A percentile compares a stretch with the other conserved stretches of the same genome.
Conservation (phyloP, 1,284 basidiomycete genomes). For the Puccinia triticina region DNA sequence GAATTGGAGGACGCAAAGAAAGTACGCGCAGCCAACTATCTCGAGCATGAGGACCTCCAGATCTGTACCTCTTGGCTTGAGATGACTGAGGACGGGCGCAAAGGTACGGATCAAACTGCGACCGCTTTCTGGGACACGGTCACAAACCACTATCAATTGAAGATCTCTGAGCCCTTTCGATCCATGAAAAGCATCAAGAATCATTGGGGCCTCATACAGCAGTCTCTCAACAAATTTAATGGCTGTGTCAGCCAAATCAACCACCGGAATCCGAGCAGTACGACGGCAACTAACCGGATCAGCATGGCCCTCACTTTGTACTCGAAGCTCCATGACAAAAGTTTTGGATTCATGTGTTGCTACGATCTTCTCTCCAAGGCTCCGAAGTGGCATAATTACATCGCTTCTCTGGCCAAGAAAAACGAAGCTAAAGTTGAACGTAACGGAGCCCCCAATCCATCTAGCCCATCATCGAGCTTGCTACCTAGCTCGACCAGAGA, state of each 20-base stretch:
- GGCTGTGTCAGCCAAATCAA: too few relatives aligned
- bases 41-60: too few relatives aligned
- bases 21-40: too few relatives aligned
- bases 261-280: too few relatives aligned
- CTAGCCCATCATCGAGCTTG: too few relatives aligned
- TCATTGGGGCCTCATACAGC: not conserved
- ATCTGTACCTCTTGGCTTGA: too few relatives aligned
- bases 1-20: too few relatives aligned
- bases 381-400: constrained; percentile 14
- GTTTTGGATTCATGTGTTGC: too few relatives aligned
- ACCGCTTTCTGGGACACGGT: not conserved
- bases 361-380: not conserved
- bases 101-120: constrained; percentile 10
- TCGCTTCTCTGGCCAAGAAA: not conserved
- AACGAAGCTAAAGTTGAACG: not conserved
- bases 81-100: not conserved
- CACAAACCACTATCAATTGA: not conserved
- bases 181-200: not conserved
- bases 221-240: not conserved
- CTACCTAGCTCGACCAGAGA: not conserved
- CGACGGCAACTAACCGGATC: too few relatives aligned
- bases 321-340: too few relatives aligned
- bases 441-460: not conserved
- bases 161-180: not conserved
- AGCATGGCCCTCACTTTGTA: too few relatives aligned